phyloP scores from a whole-genome alignment of 805 yeast genomes.

The Candida sakaeoensis region DNA sequence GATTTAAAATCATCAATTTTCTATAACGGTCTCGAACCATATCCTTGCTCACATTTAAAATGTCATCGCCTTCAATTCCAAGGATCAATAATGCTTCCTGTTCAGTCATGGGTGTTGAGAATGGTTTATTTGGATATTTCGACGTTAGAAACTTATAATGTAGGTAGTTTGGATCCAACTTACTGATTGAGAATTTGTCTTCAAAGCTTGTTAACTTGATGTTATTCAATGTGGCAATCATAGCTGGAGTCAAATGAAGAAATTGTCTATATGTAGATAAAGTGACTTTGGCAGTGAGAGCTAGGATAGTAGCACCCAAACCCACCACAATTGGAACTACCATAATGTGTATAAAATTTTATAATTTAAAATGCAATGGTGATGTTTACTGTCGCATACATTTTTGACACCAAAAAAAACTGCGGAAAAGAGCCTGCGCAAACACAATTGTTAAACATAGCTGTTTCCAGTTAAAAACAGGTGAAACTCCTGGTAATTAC shows the following conservation, averaged over 20 bases:
- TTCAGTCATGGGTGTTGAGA: conserved; percentile 38
- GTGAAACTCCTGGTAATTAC: no score
- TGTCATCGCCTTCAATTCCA: conserved; percentile 41
- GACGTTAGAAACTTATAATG: conserved; percentile 15
- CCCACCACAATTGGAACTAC: conserved; percentile 53
- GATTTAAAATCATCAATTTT: conserved; percentile 37
- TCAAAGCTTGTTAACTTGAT: conserved; percentile 17
- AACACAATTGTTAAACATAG: no score
- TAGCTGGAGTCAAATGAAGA: conserved; percentile 26
- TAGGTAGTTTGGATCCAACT: conserved; percentile 13
- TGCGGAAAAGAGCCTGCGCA: no score
- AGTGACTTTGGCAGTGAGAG: conserved; percentile 40
- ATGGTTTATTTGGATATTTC: conserved; percentile 33
- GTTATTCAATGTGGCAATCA: conserved; percentile 34
- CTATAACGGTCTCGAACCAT: conserved; percentile 34
- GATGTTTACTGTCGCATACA: not conserved
- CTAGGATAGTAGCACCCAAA: conserved; percentile 50
- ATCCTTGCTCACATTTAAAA: conserved; percentile 33
- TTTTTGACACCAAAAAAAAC: no score
- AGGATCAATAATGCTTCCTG: conserved; percentile 38
- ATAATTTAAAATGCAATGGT: not conserved
- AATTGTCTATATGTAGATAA: conserved; percentile 28
- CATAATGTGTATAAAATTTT: conserved; percentile 11
- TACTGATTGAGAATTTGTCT: conserved; percentile 9
- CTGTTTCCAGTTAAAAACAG: no score